phyloP scores from a whole-genome alignment of 2,329 filamentous ascomycete species.

The Botrytis sinoallii region DNA sequence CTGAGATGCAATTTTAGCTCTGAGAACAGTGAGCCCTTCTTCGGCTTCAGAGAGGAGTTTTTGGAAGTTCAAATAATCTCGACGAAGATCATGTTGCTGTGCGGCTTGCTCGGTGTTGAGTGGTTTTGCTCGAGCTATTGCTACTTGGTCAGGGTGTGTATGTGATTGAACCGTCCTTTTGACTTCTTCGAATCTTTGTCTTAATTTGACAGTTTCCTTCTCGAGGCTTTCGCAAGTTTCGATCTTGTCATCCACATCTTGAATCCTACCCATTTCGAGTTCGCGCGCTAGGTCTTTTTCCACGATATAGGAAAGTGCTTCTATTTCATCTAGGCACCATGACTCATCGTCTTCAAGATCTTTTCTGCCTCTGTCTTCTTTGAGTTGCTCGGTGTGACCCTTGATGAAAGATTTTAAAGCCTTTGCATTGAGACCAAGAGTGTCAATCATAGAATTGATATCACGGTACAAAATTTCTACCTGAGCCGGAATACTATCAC shows the following conservation, averaged over 20 bases:
- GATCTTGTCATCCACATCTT: constrained; percentile 66
- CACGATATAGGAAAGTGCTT: constrained; percentile 63
- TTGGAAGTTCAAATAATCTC: constrained; percentile 70
- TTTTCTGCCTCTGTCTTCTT: constrained; percentile 56
- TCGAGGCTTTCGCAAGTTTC: constrained; percentile 64
- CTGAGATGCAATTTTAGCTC: constrained; percentile 67
- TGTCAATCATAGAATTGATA: constrained; percentile 93
- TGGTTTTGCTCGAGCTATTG: constrained; percentile 65
- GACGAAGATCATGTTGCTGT: constrained; percentile 79
- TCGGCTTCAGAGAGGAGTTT: constrained; percentile 75
- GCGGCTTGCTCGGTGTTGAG: constrained; percentile 80
- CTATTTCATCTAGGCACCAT: constrained; percentile 75
- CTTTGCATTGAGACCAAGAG: constrained; percentile 80
- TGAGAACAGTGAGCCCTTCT: constrained; percentile 73
- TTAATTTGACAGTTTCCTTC: constrained; percentile 68
- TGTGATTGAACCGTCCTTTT: constrained; percentile 69
- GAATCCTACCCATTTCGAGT: constrained; percentile 66
- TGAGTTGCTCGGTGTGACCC: constrained; percentile 59
- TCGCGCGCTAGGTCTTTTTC: constrained; percentile 60
- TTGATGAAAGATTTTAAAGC: constrained; percentile 55
- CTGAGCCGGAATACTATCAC: constrained; percentile 57
- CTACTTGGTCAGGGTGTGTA: constrained; percentile 63
- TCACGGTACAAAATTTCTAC: constrained; percentile 71
- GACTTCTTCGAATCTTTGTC: constrained; percentile 73
- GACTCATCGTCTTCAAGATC: constrained; percentile 67